A percentile compares a stretch with the other conserved stretches of the same genome.
These are phyloP conservation scores for Cinnamomum chago DNA, from an alignment of 164 flowering plant species.

Conservation along the genomic window DNA sequence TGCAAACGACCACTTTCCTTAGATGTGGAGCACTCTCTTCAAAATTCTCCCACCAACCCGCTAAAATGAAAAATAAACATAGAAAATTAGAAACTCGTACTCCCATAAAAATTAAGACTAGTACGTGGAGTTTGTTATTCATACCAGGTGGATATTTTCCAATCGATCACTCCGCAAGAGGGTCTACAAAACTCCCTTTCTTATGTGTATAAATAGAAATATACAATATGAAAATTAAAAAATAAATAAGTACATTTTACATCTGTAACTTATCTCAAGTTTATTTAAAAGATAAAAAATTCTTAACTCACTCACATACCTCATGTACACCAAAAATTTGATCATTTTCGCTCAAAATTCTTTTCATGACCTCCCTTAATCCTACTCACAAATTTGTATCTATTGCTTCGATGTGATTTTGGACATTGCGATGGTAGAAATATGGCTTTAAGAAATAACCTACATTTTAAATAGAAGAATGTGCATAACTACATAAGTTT, in stretches of 20 bases:
- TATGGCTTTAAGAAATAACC: background rate
- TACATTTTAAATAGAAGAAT: background rate
- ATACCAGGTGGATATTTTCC: background rate
- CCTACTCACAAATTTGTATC: background rate
- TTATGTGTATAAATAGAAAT: background rate
- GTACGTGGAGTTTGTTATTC: background rate
- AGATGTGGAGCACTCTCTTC: background rate
- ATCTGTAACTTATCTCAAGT: background rate
- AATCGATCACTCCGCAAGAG: background rate
- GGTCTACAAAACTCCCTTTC: background rate
- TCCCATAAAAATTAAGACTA: background rate
- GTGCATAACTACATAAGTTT: background rate
- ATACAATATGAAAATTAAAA: background rate
- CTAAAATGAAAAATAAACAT: background rate
- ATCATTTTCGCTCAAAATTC: background rate
- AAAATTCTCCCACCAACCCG: background rate
- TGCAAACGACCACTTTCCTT: background rate
- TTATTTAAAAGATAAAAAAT: background rate
- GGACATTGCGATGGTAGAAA: background rate
- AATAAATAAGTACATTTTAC: background rate
- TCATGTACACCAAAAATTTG: background rate
- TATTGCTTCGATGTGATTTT: too few species aligned
- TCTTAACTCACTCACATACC: background rate
- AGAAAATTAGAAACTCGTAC: background rate
- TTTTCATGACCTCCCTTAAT: background rate